Conservation (phyloP, 2,329 filamentous ascomycete genomes). For the Chrysoporthe puriensis region DNA sequence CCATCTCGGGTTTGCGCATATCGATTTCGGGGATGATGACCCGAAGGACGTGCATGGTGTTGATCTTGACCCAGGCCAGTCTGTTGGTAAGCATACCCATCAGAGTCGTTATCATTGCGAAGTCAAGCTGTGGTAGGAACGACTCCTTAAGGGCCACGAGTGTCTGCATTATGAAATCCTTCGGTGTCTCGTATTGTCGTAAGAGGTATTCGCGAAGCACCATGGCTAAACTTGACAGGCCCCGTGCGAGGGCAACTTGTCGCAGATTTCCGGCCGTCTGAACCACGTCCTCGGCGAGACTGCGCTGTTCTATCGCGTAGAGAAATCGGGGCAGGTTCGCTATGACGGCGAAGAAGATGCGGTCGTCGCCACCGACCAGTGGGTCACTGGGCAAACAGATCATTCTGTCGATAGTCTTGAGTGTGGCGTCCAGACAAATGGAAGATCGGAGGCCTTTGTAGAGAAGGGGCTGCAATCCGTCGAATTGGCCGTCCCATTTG, state of each 20-base stretch:
- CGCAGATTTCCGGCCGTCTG: constrained; percentile 72
- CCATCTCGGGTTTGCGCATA: constrained; percentile 88
- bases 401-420: constrained; percentile 78
- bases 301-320: constrained; percentile 71
- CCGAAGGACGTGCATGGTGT: constrained; percentile 88
- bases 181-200: constrained; percentile 66
- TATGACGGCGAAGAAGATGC: constrained; percentile 82
- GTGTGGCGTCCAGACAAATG: constrained; percentile 74
- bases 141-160: constrained; percentile 74
- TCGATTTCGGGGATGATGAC: constrained; percentile 87
- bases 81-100: constrained; percentile 91
- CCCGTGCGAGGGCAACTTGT: constrained; percentile 73
- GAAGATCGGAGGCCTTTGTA: constrained; percentile 94
- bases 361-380: constrained; percentile 79
- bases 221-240: constrained; percentile 67
- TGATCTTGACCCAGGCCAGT: constrained; percentile 85
- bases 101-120: constrained; percentile 83
- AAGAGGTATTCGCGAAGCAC: constrained; percentile 73
- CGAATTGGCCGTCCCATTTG: constrained; percentile 87
- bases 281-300: constrained; percentile 58
- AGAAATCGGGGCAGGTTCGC: constrained; percentile 91
- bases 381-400: constrained; percentile 77
- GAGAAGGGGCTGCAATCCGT: constrained; percentile 81
- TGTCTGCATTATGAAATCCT: constrained; percentile 77
- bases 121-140: constrained; percentile 83